phyloP scores from a whole-genome alignment of 2,329 filamentous ascomycete genomes.

The Graphilbum fragrans region DNA sequence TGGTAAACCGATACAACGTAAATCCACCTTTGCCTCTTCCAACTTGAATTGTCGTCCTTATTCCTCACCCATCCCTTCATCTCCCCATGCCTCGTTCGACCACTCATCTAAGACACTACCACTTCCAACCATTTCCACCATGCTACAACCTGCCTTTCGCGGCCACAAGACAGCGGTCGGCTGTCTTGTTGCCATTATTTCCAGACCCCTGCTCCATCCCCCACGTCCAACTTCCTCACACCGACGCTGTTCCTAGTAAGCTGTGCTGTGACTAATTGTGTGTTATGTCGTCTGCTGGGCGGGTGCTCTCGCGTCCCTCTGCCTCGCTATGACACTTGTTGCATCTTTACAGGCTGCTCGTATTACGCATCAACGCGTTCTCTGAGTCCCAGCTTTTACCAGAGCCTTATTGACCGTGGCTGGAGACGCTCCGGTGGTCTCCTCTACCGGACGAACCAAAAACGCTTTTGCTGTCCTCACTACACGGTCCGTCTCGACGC shows the following conservation, averaged over 20 bases:
- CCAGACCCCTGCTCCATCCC: too few species aligned
- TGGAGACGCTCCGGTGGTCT: slow-evolving; percentile 65
- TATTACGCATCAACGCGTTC: slow-evolving; percentile 56
- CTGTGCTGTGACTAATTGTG: too few species aligned
- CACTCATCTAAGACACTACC: too few species aligned
- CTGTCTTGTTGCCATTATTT: too few species aligned
- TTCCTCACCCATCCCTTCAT: neutral
- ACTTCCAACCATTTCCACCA: too few species aligned
- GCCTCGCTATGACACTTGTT: neutral
- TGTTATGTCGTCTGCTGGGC: too few species aligned
- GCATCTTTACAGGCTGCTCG: slow-evolving; percentile 45
- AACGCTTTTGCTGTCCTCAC: slow-evolving; percentile 78
- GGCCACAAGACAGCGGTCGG: too few species aligned
- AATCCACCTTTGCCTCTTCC: too few species aligned
- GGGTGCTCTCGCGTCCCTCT: neutral
- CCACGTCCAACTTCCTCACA: too few species aligned
- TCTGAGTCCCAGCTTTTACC: slow-evolving; percentile 56
- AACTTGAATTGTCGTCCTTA: neutral
- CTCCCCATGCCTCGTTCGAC: too few species aligned
- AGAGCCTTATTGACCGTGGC: slow-evolving; percentile 58
- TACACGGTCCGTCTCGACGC: slow-evolving; percentile 71
- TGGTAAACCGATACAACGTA: slow-evolving; percentile 6
- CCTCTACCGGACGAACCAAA: slow-evolving; percentile 68
- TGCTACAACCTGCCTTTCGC: too few species aligned
- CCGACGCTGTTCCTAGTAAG: too few species aligned